Evolutionary conservation across 495 filamentous ascomycete species (phyloP), one percentile per base, ranked within the genome.

Genomic region (Trichoderma parareesei): DNA sequence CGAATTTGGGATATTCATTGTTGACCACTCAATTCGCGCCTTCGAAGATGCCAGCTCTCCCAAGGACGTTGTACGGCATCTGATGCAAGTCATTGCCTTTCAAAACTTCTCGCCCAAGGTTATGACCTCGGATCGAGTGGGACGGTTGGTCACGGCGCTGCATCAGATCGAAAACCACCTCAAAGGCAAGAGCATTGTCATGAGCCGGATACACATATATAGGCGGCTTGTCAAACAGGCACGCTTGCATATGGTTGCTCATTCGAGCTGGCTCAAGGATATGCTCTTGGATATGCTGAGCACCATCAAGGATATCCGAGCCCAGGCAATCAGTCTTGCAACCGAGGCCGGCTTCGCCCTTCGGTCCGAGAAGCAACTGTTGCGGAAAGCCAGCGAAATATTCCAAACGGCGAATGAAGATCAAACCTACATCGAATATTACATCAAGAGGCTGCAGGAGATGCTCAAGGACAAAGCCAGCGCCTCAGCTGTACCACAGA

Each of bases 201-300:
- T 84, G 65, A 87, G 87, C 35, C 85, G 93, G 41, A 79, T 97
- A 16, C 76, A 80, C 38, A 86, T 94, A 60, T 97, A 97, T 71
- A 80, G 85, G 64, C 88, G 84, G 53, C 76, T 98, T 7, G 71
- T 96, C 18, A 78, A 76, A 60, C 90, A 94, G 73, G 81, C 82
- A 11, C 89, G 81, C 65, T 69, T 79, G 4, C 75, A 81, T 18
- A 95, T 98, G 86, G 66, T 83, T 11, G 68, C 78, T 5, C 79
- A 86, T 48, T 78, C 82, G 0, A 79, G 88, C 62, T 98, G 93
- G 93, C 81, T 96, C 44, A 77, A 87, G 38, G 87, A 93, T 71
- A 73, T 96, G n/a, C 85, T 97, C 63, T 83, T 81, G 33, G 90
- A 91, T 38, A 84, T 96, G 75, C 82, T 96, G 27, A 90, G 90